These are phyloP conservation scores for Colletotrichum sojae DNA, from an alignment of 2,329 filamentous ascomycete genomes.

Conservation along the genomic window DNA sequence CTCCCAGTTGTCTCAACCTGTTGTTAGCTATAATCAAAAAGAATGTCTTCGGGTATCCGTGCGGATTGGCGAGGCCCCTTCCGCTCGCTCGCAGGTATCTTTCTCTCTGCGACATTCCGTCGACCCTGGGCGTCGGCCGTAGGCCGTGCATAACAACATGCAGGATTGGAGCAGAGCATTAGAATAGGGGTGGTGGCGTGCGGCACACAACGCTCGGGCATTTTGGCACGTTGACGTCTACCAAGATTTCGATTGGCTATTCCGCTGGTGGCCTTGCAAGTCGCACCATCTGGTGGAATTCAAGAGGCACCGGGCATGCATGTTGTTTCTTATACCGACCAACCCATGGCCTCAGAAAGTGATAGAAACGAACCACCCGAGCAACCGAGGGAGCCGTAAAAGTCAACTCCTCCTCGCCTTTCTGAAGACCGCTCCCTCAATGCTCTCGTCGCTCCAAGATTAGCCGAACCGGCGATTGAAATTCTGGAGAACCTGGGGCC, in stretches of 20 bases:
- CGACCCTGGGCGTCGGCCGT: constrained; percentile 2
- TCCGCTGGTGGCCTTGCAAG: background rate
- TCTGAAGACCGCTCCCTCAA: background rate
- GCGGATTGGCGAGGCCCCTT: too few species aligned
- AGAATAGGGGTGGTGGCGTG: background rate
- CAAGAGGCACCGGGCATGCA: constrained; percentile 1
- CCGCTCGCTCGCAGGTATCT: constrained; percentile 10
- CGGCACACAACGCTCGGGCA: too few species aligned
- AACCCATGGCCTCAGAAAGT: constrained; percentile 25
- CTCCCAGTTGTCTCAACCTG: constrained; percentile 29
- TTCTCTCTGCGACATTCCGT: constrained; percentile 2
- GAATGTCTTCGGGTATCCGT: background rate
- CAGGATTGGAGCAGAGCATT: background rate
- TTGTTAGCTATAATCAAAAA: constrained; percentile 10
- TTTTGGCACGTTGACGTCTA: background rate
- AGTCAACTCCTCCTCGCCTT: background rate
- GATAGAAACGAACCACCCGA: background rate
- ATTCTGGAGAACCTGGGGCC: background rate
- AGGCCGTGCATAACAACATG: constrained; percentile 20
- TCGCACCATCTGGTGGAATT: constrained; percentile 21
- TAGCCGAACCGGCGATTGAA: background rate
- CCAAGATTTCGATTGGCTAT: constrained; percentile 24
- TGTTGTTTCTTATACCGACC: constrained; percentile 18
- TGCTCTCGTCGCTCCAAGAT: background rate
- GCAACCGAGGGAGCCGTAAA: background rate